These are phyloP conservation scores for Aristolochia fimbriata DNA, from an alignment of 164 flowering plant genomes.

Conservation along the genomic window DNA sequence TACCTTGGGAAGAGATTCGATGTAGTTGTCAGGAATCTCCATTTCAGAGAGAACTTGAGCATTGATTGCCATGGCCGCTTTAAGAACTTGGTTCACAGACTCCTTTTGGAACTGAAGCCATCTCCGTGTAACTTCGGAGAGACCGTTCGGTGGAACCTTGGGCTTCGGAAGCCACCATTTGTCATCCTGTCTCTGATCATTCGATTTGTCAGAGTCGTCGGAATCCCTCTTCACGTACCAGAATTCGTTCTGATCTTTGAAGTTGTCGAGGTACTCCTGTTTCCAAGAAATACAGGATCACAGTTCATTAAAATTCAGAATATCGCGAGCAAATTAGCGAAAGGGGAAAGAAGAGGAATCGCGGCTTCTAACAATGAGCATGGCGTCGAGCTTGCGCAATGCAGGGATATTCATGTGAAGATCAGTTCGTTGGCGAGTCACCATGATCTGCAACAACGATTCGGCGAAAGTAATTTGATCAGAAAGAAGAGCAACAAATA, in stretches of 20 bases:
- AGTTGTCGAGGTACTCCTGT: conserved; percentile 59
- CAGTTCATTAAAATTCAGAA: no score
- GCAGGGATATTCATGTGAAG: conserved; percentile 87
- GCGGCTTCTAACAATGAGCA: conserved; percentile 68
- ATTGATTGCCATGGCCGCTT: conserved; percentile 95
- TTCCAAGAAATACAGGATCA: background rate
- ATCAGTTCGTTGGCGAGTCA: conserved; percentile 68
- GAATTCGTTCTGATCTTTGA: conserved; percentile 56
- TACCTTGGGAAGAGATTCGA: conserved; percentile 93
- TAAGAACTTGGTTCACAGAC: conserved; percentile 73
- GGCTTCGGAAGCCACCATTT: conserved; percentile 88
- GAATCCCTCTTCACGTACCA: conserved; percentile 52
- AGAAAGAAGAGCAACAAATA: background rate
- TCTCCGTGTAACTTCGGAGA: conserved; percentile 53
- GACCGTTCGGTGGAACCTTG: conserved; percentile 59
- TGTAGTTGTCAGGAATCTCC: conserved; percentile 77
- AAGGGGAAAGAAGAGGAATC: background rate
- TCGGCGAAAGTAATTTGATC: background rate
- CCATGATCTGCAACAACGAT: conserved; percentile 57
- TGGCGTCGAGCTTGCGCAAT: conserved; percentile 74
- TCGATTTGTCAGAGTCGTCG: conserved; percentile 33
- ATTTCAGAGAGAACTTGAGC: conserved; percentile 78
- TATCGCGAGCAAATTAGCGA: background rate
- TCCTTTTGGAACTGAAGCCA: conserved; percentile 76
- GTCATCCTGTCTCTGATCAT: conserved; percentile 34